Conservation (phyloP, 129 eudicot species). For the Mikania micrantha region DNA sequence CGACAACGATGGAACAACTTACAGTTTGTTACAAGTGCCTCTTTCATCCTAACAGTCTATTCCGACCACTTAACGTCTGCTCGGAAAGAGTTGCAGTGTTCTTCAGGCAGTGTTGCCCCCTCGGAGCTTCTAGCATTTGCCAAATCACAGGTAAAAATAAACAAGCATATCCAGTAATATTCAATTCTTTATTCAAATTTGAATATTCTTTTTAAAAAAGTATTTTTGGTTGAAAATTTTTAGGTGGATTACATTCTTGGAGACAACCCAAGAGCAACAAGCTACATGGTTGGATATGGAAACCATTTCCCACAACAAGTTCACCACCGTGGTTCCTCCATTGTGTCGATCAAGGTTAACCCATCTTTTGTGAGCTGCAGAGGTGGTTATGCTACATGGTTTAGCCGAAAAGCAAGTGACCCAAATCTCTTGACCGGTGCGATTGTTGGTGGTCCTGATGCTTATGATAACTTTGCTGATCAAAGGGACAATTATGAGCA, state of each 20-base stretch:
- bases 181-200: background rate
- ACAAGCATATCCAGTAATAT: too few relatives aligned
- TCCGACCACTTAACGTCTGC: slow-evolving; percentile 84
- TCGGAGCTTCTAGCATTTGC: slow-evolving; percentile 70
- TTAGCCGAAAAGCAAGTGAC: slow-evolving; percentile 68
- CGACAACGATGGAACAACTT: slow-evolving; percentile 88
- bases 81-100: slow-evolving; percentile 50
- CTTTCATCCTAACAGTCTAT: slow-evolving; percentile 78
- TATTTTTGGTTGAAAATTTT: background rate
- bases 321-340: slow-evolving; percentile 95
- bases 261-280: slow-evolving; percentile 95
- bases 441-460: slow-evolving; percentile 97
- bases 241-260: slow-evolving; percentile 96
- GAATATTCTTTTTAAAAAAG: background rate
- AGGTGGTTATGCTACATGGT: slow-evolving; percentile 96
- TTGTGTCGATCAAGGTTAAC: slow-evolving; percentile 76
- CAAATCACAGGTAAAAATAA: slow-evolving; percentile 58
- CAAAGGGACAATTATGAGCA: slow-evolving; percentile 90
- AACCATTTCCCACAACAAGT: slow-evolving; percentile 76
- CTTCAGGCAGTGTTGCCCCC: slow-evolving; percentile 55
- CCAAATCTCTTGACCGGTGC: slow-evolving; percentile 84
- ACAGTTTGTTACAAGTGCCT: slow-evolving; percentile 93
- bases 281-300: slow-evolving; percentile 98
- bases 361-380: slow-evolving; percentile 79
- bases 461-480: slow-evolving; percentile 95